Conservation (phyloP, 306 rosid genomes). For the Fragaria nilgerrensis region DNA sequence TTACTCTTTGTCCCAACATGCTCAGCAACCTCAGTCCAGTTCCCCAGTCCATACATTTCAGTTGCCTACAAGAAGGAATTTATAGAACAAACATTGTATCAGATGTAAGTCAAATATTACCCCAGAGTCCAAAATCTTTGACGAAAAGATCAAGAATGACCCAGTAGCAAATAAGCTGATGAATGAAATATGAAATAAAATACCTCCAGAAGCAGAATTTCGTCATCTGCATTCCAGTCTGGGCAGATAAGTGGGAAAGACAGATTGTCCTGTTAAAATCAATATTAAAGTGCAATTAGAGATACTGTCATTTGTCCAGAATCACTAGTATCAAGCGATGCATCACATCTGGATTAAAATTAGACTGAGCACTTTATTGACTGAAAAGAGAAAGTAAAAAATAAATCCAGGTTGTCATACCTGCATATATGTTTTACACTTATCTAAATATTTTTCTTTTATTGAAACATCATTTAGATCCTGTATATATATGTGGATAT, state of each 20-base stretch:
- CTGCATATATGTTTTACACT: background rate
- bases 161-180: slow-evolving; percentile 4
- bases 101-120: slow-evolving; percentile 6
- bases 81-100: slow-evolving; percentile 15
- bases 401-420: background rate
- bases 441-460: background rate
- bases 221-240: slow-evolving; percentile 99
- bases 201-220: slow-evolving; percentile 95
- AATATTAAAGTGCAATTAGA: slow-evolving; percentile 12
- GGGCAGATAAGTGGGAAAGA: slow-evolving; percentile 92
- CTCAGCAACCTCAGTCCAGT: slow-evolving; percentile 99
- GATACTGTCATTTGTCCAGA: background rate
- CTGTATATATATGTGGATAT: background rate
- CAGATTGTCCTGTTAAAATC: slow-evolving; percentile 74
- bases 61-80: slow-evolving; percentile 55
- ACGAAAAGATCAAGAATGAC: slow-evolving; percentile 14
- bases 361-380: slow-evolving; percentile 8
- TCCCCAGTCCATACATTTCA: slow-evolving; percentile 98
- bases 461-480: background rate
- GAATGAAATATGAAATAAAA: slow-evolving; percentile 21
- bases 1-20: slow-evolving; percentile 98
- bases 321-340: background rate
- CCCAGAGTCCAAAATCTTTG: slow-evolving; percentile 13
- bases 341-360: background rate
- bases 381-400: background rate